These are phyloP conservation scores for Globisporangium uncinulatum DNA, from an alignment of 352 stramenopile genomes.

Conservation along the genomic window DNA sequence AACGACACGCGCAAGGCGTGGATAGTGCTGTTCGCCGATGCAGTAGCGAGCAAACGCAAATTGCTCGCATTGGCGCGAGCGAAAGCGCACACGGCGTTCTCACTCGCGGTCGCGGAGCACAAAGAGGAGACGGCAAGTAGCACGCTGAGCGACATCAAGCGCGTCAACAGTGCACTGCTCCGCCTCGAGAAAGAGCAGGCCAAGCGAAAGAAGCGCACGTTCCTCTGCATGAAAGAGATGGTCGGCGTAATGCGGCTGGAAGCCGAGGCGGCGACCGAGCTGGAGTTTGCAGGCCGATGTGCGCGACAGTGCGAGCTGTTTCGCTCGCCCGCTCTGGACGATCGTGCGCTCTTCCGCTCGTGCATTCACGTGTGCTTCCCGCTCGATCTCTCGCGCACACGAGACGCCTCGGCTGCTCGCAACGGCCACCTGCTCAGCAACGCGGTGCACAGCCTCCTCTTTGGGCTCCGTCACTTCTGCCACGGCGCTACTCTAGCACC, in stretches of 20 bases:
- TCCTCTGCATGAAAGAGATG: conserved; percentile 28
- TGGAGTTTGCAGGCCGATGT: conserved; percentile 12
- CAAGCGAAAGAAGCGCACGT: conserved; percentile 25
- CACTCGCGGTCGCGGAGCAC: conserved; percentile 12
- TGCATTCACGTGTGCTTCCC: conserved; percentile 32
- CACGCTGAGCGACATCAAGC: conserved; percentile 14
- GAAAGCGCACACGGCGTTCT: conserved; percentile 14
- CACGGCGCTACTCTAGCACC: conserved; percentile 9
- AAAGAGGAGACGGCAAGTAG: conserved; percentile 1
- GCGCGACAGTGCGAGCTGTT: conserved; percentile 15
- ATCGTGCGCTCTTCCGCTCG: conserved; percentile 15
- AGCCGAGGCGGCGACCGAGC: conserved; percentile 11
- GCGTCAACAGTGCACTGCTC: conserved; percentile 16
- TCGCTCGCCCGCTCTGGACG: conserved; percentile 13
- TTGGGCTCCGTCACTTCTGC: conserved; percentile 26
- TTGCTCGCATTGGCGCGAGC: conserved; percentile 7
- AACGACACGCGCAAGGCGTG: conserved; percentile 30
- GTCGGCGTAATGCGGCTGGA: conserved; percentile 12
- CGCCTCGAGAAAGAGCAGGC: conserved; percentile 28
- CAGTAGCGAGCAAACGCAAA: conserved; percentile 19
- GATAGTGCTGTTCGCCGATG: conserved; percentile 21
- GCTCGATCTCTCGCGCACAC: conserved; percentile 11
- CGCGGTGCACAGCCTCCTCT: conserved; percentile 20
- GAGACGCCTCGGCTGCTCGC: not conserved
- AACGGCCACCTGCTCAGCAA: not conserved